A percentile compares a stretch with the other conserved stretches of the same genome.
These are phyloP conservation scores for Scutellaria galericulata DNA, from an alignment of 257 asterid species.

Conservation along the genomic window DNA sequence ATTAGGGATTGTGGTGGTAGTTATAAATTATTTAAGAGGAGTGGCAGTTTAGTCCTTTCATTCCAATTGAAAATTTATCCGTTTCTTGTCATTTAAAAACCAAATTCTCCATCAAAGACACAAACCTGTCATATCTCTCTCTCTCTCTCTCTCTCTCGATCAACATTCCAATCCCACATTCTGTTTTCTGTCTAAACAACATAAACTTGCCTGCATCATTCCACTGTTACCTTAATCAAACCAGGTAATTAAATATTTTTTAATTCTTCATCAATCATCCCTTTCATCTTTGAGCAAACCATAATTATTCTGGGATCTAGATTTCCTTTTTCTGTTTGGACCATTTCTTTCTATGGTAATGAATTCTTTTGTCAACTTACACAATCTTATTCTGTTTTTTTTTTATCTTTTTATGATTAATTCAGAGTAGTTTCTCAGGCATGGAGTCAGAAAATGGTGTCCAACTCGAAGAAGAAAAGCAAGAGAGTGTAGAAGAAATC, in stretches of 20 bases:
- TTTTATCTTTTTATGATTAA: too few relatives aligned
- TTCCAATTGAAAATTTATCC: conserved; percentile 17
- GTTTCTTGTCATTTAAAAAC: not conserved
- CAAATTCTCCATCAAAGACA: conserved; percentile 14
- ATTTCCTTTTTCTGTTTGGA: too few relatives aligned
- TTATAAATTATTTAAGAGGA: conserved; percentile 23
- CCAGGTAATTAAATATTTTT: not conserved
- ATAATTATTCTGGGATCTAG: too few relatives aligned
- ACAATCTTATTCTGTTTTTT: too few relatives aligned
- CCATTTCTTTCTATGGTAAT: too few relatives aligned
- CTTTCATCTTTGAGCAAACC: too few relatives aligned
- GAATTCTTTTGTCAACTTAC: too few relatives aligned
- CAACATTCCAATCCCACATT: conserved; percentile 30
- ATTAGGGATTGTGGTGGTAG: conserved; percentile 21
- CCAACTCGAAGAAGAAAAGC: conserved; percentile 48
- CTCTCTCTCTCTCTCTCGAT: conserved; percentile 18
- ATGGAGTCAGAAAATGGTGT: conserved; percentile 71
- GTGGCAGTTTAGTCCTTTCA: conserved; percentile 43
- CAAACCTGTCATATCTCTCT: not conserved
- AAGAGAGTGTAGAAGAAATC: conserved; percentile 32
- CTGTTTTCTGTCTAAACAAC: too few relatives aligned
- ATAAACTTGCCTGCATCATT: too few relatives aligned
- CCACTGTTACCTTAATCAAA: not conserved
- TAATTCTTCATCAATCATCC: too few relatives aligned
- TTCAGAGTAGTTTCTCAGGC: not conserved